phyloP scores from a whole-genome alignment of 2,329 filamentous ascomycete genomes.

The Cytospora leucostoma region DNA sequence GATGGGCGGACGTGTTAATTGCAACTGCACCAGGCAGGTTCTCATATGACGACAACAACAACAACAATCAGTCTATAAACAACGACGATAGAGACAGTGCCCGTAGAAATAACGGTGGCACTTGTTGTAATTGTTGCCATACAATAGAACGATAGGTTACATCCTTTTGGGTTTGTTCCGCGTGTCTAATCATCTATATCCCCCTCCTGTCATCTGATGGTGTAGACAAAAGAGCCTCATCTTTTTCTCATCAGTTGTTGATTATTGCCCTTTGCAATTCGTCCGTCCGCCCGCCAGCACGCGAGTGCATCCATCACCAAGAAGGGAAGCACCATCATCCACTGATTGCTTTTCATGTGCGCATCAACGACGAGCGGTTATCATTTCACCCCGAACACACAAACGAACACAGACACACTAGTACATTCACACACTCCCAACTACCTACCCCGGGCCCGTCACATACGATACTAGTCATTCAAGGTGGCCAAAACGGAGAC shows the following conservation, averaged over 20 bases:
- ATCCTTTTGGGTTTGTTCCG: background rate
- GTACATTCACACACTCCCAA: background rate
- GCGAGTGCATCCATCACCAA: too few species aligned
- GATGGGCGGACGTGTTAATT: background rate
- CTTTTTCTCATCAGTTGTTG: background rate
- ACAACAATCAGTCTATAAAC: background rate
- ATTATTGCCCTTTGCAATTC: background rate
- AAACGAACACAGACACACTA: background rate
- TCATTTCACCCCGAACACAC: background rate
- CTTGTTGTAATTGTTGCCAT: too few species aligned
- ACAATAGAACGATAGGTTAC: background rate
- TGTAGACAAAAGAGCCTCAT: background rate
- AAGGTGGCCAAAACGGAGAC: background rate
- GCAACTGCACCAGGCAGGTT: background rate
- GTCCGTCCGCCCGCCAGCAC: too few species aligned
- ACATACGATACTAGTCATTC: background rate
- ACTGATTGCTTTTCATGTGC: constrained; percentile 1
- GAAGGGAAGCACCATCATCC: background rate
- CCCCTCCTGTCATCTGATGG: background rate
- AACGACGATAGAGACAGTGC: background rate
- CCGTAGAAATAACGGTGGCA: too few species aligned
- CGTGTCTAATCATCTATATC: background rate
- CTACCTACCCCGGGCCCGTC: too few species aligned
- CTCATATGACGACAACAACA: background rate
- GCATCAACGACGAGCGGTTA: background rate